phyloP scores from a whole-genome alignment of 148 eudicot genomes.

The Arctostaphylos glauca region DNA sequence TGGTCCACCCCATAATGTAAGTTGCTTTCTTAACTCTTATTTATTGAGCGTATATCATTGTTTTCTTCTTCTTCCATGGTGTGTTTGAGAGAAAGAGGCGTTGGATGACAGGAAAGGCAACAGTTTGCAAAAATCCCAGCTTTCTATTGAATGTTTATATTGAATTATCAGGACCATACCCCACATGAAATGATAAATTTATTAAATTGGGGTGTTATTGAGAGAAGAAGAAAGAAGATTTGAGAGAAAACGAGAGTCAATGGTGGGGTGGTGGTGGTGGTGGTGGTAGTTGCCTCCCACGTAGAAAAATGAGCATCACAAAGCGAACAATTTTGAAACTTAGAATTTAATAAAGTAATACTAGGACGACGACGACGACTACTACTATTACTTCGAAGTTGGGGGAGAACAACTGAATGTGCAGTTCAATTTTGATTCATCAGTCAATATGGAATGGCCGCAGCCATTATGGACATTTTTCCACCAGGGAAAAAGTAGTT shows the following conservation, averaged over 20 bases:
- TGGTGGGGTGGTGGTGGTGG: neutral
- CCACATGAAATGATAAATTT: neutral
- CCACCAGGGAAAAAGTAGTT: neutral
- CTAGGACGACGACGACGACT: no score
- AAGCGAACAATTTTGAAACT: neutral
- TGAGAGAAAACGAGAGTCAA: neutral
- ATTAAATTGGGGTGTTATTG: neutral
- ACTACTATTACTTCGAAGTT: no score
- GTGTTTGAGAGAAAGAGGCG: no score
- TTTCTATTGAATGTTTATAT: no score
- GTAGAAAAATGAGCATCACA: neutral
- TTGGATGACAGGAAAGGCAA: no score
- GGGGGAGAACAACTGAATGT: neutral
- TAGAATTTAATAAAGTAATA: neutral
- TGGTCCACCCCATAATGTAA: no score
- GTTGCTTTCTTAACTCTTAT: no score
- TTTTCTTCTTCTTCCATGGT: no score
- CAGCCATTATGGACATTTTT: neutral
- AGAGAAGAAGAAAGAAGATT: neutral
- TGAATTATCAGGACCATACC: no score
- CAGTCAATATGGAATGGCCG: neutral
- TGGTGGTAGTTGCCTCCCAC: neutral
- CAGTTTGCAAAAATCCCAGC: no score
- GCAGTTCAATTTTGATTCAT: neutral
- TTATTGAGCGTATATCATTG: no score